Evolutionary conservation across 106 monocot species (phyloP), one percentile per base, ranked within the genome.

Genomic region (Dendrobium chrysotoxum): DNA sequence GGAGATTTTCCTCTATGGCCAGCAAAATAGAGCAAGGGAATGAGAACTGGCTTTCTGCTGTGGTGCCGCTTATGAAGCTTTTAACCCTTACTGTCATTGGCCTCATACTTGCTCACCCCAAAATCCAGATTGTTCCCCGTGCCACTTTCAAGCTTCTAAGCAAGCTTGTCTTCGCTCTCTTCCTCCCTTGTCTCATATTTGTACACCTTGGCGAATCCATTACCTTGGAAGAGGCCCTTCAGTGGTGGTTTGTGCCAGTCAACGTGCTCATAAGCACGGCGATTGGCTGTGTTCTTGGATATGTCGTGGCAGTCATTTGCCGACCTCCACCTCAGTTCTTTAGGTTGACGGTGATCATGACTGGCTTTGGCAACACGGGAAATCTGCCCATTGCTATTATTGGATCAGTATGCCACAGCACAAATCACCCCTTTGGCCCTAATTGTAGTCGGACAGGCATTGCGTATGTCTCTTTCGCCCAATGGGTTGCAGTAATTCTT

Each of bases 351-450:
- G 81, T 98, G 58, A 92, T 98, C 75, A 88, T 91, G 88, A 91
- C 95, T 35, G 95, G 89, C 1, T 98, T 98, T 58, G 98, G 98
- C 67, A 98, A 98, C 92, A 98, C 98, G 6, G 98, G 98, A 3
- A 98, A 98, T 84, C 85, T 98, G 44, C 85, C 94, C 5, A 91
- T 98, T 13, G 94, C 98, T 5, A 92, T 98, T 20, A 76, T 94
- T 10, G 98, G 92, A 17, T 98, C 98, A 0, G 86, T 98, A 18
- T 98, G 98, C 68, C 98, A 98, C 74, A 86, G 80, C 85, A 47
- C 82, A 12, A 85, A 83, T 31, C 87, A 95, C 42, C 98, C 92
- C 3, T 98, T 98, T 55, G 94, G 98, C 4, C 85, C 85, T 8
- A 67, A 81, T 0, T 98, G 98, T 84, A 82, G 82, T 57, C 76